These are phyloP conservation scores for Maudiozyma bulderi DNA, from an alignment of 805 yeast genomes.

Conservation along the genomic window DNA sequence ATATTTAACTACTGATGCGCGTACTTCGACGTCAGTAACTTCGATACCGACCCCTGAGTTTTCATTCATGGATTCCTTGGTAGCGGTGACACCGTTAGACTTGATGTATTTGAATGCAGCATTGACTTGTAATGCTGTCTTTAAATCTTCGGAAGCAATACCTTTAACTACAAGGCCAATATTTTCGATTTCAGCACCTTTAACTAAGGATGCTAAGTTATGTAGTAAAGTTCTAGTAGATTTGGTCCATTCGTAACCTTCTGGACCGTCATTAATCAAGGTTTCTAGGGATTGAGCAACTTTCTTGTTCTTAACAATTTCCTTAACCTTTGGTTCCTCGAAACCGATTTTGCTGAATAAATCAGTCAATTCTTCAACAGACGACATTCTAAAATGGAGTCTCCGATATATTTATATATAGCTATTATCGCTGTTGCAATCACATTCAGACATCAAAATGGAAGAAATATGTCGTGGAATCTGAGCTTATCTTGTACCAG, in stretches of 20 bases:
- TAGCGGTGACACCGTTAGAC: constrained; percentile 36
- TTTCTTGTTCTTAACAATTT: constrained; percentile 76
- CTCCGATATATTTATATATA: no score
- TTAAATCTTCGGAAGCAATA: constrained; percentile 54
- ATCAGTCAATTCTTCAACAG: constrained; percentile 30
- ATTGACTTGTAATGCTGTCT: constrained; percentile 61
- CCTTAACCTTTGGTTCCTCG: constrained; percentile 64
- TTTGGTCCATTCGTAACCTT: constrained; percentile 34
- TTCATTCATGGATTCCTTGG: constrained; percentile 43
- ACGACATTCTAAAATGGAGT: constrained; percentile 11
- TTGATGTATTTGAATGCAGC: constrained; percentile 74
- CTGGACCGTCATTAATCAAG: constrained; percentile 39
- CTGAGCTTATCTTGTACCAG: not conserved
- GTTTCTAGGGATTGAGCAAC: constrained; percentile 61
- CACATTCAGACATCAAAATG: not conserved
- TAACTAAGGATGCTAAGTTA: constrained; percentile 63
- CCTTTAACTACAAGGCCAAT: constrained; percentile 48
- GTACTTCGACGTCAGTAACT: constrained; percentile 57
- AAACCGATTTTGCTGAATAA: constrained; percentile 45
- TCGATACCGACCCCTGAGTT: constrained; percentile 77
- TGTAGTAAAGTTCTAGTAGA: constrained; percentile 59
- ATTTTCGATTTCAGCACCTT: constrained; percentile 41
- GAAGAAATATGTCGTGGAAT: no score
- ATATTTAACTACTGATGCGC: constrained; percentile 46
- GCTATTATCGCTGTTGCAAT: not conserved